Conservation (phyloP, 179 eudicot species). For the Silene noctiflora region DNA sequence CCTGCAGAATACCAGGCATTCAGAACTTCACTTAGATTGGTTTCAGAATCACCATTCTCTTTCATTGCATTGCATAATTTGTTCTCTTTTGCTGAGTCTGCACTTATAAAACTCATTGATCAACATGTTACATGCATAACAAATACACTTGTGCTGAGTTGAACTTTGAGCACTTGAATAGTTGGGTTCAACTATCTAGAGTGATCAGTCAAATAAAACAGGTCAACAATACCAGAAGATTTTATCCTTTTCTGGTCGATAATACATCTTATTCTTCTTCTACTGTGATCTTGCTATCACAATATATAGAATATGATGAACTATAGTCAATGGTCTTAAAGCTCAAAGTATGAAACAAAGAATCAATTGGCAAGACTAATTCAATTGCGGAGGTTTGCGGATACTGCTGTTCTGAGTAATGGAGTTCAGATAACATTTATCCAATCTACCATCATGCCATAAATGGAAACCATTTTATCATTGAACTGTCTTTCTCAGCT, state of each 20-base stretch:
- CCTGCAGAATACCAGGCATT: conserved; percentile 92
- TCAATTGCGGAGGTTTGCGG: not conserved
- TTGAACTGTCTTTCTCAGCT: not conserved
- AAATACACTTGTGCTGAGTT: not conserved
- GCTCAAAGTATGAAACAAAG: not conserved
- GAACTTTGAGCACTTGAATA: not conserved
- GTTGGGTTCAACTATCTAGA: not conserved
- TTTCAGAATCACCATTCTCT: conserved; percentile 34
- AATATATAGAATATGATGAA: not conserved
- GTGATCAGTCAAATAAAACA: not conserved
- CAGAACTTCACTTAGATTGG: conserved; percentile 64
- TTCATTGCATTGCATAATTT: conserved; percentile 17
- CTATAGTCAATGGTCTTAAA: not conserved
- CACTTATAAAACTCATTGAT: not conserved
- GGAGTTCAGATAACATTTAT: not conserved
- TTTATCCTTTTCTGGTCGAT: not conserved
- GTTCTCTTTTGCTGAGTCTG: conserved; percentile 42
- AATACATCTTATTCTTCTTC: not conserved
- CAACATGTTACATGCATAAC: not conserved
- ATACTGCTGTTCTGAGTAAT: not conserved
- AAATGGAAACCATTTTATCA: not conserved
- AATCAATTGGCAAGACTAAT: not conserved
- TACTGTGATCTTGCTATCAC: not conserved
- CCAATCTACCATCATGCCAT: not conserved
- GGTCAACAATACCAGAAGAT: not conserved